Evolutionary conservation across 176 grass and related monocot genomes (phyloP), one percentile per base, ranked within the genome.

Genomic region (Puccinellia tenuiflora): DNA sequence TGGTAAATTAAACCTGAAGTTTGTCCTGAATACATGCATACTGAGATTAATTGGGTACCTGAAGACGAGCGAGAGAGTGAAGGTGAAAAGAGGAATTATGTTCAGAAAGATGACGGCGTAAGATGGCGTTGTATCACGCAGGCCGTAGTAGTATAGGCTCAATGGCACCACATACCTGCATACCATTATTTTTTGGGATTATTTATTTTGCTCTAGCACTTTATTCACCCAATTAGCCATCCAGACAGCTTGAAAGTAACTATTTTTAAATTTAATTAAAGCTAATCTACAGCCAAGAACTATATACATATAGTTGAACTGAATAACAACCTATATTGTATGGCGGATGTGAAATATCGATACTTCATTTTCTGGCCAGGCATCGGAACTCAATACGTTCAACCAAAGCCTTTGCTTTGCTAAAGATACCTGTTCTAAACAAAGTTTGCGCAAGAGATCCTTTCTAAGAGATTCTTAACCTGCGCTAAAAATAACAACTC

Each of bases 121-220:
- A 11, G 89, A 86, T 22, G 92, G 47, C 0, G 84, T 94, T 8
- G 92, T 89, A 31, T 94, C 89, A 3, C 31, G 7, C 3, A 94
- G 80, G 10, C 92, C 89, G 10, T 89, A 91, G 51, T 81, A 89
- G 76, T 85, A 94, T 1, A 94, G 79, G 25, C 83, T 81, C 83
- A 91, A 85, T 42, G 88, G 85, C n/a, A 91, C 48, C 0, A 86
- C 76, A 68, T 89, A 89, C 69, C 85, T 94, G 78, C 25, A 77
- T 10, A 77, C 2, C 11, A 71, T 73, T 15, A 18, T 13, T 67
- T 31, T 9, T 3, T 65, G 5, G 3, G 34, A 37, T 67, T 67
- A 67, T 18, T 37, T 21, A 9, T 35, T 67, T 3, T 67, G 33
- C 33, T 21, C 17, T 20, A 21, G 20, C n/a, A 37, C 38, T 67